A percentile compares a stretch with the other conserved stretches of the same genome.
Conservation (phyloP, 2,329 filamentous ascomycete species). For the Sarocladiaceae sp. region DNA sequence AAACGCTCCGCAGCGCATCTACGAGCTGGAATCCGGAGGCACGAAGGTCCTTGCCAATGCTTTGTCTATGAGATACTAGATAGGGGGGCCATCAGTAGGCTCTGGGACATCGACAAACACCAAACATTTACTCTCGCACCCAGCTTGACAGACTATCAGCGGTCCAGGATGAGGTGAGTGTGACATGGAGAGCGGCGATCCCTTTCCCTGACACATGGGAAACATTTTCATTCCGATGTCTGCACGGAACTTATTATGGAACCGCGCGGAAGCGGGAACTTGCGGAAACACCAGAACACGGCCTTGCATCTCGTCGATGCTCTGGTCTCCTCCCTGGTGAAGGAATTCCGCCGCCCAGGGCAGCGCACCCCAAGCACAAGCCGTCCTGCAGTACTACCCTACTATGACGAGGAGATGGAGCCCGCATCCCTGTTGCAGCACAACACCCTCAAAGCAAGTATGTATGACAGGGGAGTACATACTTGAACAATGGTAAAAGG, state of each 20-base stretch:
- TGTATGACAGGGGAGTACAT: background rate
- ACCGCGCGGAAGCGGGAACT: constrained; percentile 1
- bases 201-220: background rate
- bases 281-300: background rate
- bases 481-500: no score
- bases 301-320: background rate
- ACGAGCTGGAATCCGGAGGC: no score
- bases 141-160: no score
- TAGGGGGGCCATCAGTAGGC: no score
- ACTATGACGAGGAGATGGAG: background rate
- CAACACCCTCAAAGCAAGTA: background rate
- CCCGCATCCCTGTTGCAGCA: background rate
- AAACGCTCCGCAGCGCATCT: no score
- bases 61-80: no score
- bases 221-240: background rate
- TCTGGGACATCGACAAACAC: no score
- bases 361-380: background rate
- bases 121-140: no score
- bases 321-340: background rate
- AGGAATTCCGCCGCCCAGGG: background rate
- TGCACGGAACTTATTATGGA: constrained; percentile 6
- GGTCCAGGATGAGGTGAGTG: no score
- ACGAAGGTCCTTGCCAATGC: no score
- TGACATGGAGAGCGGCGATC: background rate
- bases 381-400: constrained; percentile 8